Percentiles rank a stretch among this genome's conserved stretches.
These are phyloP conservation scores for Claviceps citrina DNA, from an alignment of 2,329 filamentous ascomycete genomes.

Conservation along the genomic window DNA sequence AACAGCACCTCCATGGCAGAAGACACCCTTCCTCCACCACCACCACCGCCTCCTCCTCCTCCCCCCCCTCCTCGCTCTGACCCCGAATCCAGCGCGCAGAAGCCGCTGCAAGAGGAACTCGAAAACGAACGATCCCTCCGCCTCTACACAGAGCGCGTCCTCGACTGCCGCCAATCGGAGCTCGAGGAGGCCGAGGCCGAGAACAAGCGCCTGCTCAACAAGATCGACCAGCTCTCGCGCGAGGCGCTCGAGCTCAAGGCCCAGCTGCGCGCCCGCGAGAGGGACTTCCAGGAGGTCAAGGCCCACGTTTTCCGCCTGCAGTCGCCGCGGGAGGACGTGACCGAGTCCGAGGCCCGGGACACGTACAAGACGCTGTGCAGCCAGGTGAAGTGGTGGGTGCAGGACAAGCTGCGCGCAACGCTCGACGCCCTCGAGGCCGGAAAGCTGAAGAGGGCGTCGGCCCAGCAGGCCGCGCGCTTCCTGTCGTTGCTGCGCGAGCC, in stretches of 20 bases:
- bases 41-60: background rate
- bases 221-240: constrained; percentile 16
- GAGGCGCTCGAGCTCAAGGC: constrained; percentile 16
- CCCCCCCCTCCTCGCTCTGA: background rate
- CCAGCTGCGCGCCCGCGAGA: constrained; percentile 15
- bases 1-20: background rate
- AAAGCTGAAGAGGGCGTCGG: constrained; percentile 12
- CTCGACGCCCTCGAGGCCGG: constrained; percentile 19
- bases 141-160: constrained; percentile 21
- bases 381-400: constrained; percentile 22
- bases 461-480: constrained; percentile 16
- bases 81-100: background rate
- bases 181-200: constrained; percentile 18
- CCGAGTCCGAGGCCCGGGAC: constrained; percentile 21
- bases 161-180: constrained; percentile 22
- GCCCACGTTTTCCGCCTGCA: constrained; percentile 20
- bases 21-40: background rate
- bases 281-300: constrained; percentile 16
- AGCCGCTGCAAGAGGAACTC: constrained; percentile 14
- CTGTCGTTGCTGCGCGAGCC: constrained; percentile 21
- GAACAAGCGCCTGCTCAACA: constrained; percentile 14
- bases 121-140: constrained; percentile 19
- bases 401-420: constrained; percentile 17
- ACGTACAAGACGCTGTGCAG: constrained; percentile 18
- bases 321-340: constrained; percentile 19